Base-by-base conservation (phyloP, 768 basidiomycete genomes). In the Boletus sensibilis region DNA sequence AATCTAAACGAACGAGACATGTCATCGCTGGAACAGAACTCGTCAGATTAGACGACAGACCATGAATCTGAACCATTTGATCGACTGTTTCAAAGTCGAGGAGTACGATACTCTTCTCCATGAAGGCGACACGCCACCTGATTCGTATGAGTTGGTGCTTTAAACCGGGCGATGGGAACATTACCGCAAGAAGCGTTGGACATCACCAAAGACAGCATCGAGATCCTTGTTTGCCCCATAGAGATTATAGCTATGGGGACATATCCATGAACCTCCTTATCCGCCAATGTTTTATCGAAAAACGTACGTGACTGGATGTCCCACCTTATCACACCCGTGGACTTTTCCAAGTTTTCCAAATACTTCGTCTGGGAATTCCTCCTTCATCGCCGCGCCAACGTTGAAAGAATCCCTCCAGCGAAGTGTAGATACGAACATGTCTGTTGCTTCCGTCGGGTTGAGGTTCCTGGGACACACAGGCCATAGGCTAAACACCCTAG, bases 101-200 rank as follows among this genome's bases (percentile, higher is more conserved):
- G 21, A 78, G 65, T 20, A 74, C 65, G 40, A 91, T 76, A 53
- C 80, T 80, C 64, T 79, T 75, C 68, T 93, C 91, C 82, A 91
- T 90, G 49, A 92, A 78, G 29, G 82, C 82, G 44, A 93, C 81
- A 40, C 90, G 84, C 91, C 91, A 93, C 47, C 88, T 89, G 59
- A 23, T 39, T 39, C 13, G 14, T 31, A 39, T 64, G 29, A 64
- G 63, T 9, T n/a, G 13, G 10, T 16, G 3, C 41, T 62, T 21
- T 34, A 29, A 34, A 27, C 11, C 1, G 43, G 34, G 31, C 9
- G 38, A 45, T 3, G 18, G 25, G 27, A 8, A n/a, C 12, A 31
- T 40, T 66, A 88, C 89, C 88, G 79, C 62, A 93, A 77, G 72
- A 94, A 92, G 37, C 85, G 79, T 50, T 84, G 78, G 18, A 88